Evolutionary conservation across 495 filamentous ascomycete genomes (phyloP), one percentile per base, ranked within the genome.

Genomic region (Cudoniella acicularis): DNA sequence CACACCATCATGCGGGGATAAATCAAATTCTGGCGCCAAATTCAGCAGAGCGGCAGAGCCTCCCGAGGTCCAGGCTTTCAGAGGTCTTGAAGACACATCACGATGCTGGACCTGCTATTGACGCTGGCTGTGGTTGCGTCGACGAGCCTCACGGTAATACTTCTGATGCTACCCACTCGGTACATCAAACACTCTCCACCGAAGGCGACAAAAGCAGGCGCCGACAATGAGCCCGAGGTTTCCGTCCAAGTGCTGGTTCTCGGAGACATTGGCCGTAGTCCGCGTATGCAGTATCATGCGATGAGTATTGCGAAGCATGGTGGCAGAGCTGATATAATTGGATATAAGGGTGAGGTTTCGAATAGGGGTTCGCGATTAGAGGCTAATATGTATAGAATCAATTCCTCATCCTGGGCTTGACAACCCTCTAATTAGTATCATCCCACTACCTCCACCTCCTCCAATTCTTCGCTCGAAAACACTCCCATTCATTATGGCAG

Each of bases 251-350:
- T 99, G 30, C 79, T 98, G n/a, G 94, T 99, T 42, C 81, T 99
- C n/a, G 94, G 94, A 13, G 94, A 99, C 67, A 94, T 99, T 72
- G 94, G 94, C 22, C 84, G 92, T 30, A 96, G 91, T 70, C 94
- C 94, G 22, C 89, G 94, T 58, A 99, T 99, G 94, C 94, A 97
- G 70, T 97, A 99, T 68, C 94, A 99, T 82, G 91, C 92, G 20
- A 70, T 96, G 59, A 97, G 93, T 69, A 86, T 98, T 68, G 92
- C 93, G 21, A 89, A 83, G 61, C 85, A 91, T 60, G 90, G 91
- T 36, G 89, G 84, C 0, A 75, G 79, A 27, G 94, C 96, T 16
- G 83, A 92, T 65, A 73, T 99, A 10, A 87, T 98, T 64, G 95
- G 94, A 24, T 99, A 96, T 69, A 70, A 82, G 57, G 92, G 91